These are phyloP conservation scores for Arthrobotrys iridis DNA, from an alignment of 2,329 filamentous ascomycete genomes.

Conservation along the genomic window DNA sequence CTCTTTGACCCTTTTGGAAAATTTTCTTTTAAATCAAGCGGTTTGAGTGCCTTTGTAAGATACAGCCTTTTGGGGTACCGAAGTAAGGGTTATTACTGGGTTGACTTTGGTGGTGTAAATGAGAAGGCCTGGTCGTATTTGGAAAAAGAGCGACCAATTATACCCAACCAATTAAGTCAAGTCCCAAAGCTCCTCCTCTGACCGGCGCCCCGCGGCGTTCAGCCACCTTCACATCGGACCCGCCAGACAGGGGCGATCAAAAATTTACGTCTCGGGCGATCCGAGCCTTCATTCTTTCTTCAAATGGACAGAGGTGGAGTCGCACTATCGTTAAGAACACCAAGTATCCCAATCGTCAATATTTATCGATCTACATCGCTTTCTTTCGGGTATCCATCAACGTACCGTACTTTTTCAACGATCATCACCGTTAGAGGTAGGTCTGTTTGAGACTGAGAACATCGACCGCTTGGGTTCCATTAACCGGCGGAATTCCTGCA, in stretches of 20 bases:
- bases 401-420: background rate
- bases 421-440: slow-evolving; percentile 32
- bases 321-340: background rate
- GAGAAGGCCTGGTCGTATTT: background rate
- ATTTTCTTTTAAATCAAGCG: too few relatives aligned
- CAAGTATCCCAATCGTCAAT: background rate
- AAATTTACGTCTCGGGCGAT: slow-evolving; percentile 15
- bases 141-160: background rate
- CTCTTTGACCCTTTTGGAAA: slow-evolving; percentile 9
- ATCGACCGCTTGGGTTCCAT: slow-evolving; percentile 30
- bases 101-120: background rate
- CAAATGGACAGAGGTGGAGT: slow-evolving; percentile 13
- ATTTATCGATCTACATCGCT: slow-evolving; percentile 22
- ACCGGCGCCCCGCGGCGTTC: slow-evolving; percentile 28
- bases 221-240: slow-evolving; percentile 36
- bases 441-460: slow-evolving; percentile 3
- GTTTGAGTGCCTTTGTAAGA: background rate
- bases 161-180: background rate
- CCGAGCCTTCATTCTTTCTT: slow-evolving; percentile 20
- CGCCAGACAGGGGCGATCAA: slow-evolving; percentile 26
- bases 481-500: slow-evolving; percentile 14
- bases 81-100: background rate
- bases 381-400: background rate
- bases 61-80: background rate
- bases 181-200: slow-evolving; percentile 25